Percentiles rank a stretch among this genome's conserved stretches.
These are phyloP conservation scores for Pilaira anomala DNA, from an alignment of 192 early-diverging fungal species.

Conservation along the genomic window DNA sequence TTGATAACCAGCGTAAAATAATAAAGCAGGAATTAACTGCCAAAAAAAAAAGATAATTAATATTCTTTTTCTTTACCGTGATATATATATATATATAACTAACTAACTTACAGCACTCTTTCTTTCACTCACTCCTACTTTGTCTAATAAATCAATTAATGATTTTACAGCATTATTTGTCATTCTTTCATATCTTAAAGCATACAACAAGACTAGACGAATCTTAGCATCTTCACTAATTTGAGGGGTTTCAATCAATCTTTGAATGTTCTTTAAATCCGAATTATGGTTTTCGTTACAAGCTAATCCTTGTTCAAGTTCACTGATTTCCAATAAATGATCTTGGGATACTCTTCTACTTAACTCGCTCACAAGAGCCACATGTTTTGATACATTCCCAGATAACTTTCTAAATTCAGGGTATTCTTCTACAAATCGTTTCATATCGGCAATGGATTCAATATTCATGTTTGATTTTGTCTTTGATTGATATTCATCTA, in stretches of 20 bases:
- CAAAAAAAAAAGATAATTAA: background rate
- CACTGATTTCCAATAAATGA: slow-evolving; percentile 79
- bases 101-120: slow-evolving; percentile 59
- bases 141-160: slow-evolving; percentile 74
- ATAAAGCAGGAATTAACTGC: slow-evolving; percentile 64
- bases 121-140: slow-evolving; percentile 66
- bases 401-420: slow-evolving; percentile 96
- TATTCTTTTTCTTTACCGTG: background rate
- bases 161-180: slow-evolving; percentile 65
- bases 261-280: slow-evolving; percentile 80
- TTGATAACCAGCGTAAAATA: slow-evolving; percentile 74
- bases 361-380: slow-evolving; percentile 95
- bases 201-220: slow-evolving; percentile 80
- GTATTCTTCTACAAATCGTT: slow-evolving; percentile 97
- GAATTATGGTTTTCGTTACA: slow-evolving; percentile 79
- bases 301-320: slow-evolving; percentile 94
- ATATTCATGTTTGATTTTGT: slow-evolving; percentile 89
- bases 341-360: slow-evolving; percentile 74
- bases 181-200: slow-evolving; percentile 87
- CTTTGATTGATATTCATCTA: slow-evolving; percentile 91
- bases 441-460: slow-evolving; percentile 97
- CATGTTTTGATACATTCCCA: slow-evolving; percentile 97
- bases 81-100: background rate
- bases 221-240: slow-evolving; percentile 75
- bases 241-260: slow-evolving; percentile 62